These are phyloP conservation scores for Ocimum tenuiflorum DNA, from an alignment of 257 asterid genomes.

Conservation along the genomic window DNA sequence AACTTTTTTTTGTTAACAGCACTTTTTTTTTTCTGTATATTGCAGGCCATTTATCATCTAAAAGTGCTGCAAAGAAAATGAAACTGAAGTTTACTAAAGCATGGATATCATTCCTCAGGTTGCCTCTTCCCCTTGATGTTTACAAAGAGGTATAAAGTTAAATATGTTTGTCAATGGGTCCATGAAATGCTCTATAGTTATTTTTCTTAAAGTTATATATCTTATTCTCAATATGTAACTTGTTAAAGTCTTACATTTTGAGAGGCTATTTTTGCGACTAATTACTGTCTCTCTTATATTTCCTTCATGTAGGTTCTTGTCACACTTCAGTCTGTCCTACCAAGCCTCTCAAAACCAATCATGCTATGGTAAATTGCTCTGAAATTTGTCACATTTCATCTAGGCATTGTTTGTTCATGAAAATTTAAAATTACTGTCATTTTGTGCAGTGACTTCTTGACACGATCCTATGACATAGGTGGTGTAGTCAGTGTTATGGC, in stretches of 20 bases:
- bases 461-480: constrained; percentile 86
- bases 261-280: not conserved
- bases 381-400: constrained; percentile 2
- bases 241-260: not conserved
- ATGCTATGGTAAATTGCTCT: constrained; percentile 60
- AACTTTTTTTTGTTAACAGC: constrained; percentile 3
- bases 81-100: constrained; percentile 78
- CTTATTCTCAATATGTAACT: not conserved
- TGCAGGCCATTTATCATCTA: constrained; percentile 53
- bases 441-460: constrained; percentile 83
- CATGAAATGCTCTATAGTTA: not conserved
- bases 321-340: constrained; percentile 61
- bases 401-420: constrained; percentile 9
- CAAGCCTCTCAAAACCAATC: constrained; percentile 71
- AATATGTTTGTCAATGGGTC: not conserved
- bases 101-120: constrained; percentile 80
- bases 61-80: constrained; percentile 57
- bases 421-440: not conserved
- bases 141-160: constrained; percentile 81
- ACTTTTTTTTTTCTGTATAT: constrained; percentile 9
- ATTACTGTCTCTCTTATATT: not conserved
- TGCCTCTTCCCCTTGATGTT: constrained; percentile 77
- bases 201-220: not conserved
- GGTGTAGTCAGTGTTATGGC: constrained; percentile 96
- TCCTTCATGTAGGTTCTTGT: constrained; percentile 61